These are phyloP conservation scores for Phaeodactylum tricornutum DNA, from an alignment of 108 stramenopile species.

Conservation along the genomic window DNA sequence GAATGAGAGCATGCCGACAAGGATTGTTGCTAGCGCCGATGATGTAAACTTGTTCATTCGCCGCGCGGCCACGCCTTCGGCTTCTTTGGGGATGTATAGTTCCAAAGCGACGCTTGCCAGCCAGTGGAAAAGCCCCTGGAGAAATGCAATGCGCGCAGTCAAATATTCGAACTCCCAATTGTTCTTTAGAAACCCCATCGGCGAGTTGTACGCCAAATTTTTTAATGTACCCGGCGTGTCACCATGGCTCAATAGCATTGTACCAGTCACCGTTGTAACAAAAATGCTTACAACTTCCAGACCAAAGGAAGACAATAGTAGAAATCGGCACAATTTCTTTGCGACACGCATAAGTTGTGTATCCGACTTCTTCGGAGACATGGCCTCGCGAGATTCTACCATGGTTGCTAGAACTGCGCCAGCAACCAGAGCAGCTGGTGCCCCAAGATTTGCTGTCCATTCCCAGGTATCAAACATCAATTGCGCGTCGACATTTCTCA, in stretches of 20 bases:
- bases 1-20: slow-evolving; percentile 33
- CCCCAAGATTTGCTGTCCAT: slow-evolving; percentile 25
- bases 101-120: slow-evolving; percentile 25
- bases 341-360: slow-evolving; percentile 8
- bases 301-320: slow-evolving; percentile 30
- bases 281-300: slow-evolving; percentile 37
- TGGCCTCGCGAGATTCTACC: slow-evolving; percentile 17
- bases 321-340: slow-evolving; percentile 25
- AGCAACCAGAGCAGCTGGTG: slow-evolving; percentile 42
- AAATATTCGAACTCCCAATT: slow-evolving; percentile 28
- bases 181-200: slow-evolving; percentile 5
- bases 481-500: too few species aligned
- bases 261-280: slow-evolving; percentile 38
- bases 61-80: slow-evolving; percentile 16
- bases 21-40: slow-evolving; percentile 12
- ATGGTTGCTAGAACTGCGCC: slow-evolving; percentile 41
- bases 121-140: slow-evolving; percentile 48
- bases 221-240: too few species aligned
- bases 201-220: too few species aligned
- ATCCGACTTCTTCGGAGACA: not conserved
- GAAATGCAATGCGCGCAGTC: slow-evolving; percentile 30
- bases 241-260: slow-evolving; percentile 28
- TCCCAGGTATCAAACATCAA: slow-evolving; percentile 11
- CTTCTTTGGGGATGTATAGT: slow-evolving; percentile 12
- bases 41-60: slow-evolving; percentile 35